phyloP scores from a whole-genome alignment of 768 basidiomycete genomes.

The Cystofilobasidium bisporidii region DNA sequence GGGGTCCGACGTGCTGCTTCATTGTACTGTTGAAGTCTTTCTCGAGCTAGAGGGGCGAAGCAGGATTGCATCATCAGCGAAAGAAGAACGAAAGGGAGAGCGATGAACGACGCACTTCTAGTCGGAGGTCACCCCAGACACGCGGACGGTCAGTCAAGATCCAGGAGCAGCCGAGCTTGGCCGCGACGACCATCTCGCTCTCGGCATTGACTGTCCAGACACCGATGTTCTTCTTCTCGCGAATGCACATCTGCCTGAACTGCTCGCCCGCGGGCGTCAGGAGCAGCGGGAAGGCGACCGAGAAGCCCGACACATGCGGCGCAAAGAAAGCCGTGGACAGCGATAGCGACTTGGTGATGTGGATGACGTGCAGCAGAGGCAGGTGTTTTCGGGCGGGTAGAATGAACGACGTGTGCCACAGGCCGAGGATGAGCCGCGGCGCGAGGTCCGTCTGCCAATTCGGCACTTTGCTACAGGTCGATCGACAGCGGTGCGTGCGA shows the following conservation, averaged over 20 bases:
- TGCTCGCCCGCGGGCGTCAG: conserved; percentile 61
- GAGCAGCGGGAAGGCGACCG: conserved; percentile 64
- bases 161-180: conserved; percentile 37
- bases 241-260: conserved; percentile 65
- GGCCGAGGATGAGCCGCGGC: conserved; percentile 21
- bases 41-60: neutral
- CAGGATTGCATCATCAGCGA: neutral
- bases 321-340: conserved; percentile 82
- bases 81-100: neutral
- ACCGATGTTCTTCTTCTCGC: conserved; percentile 57
- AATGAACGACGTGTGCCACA: conserved; percentile 75
- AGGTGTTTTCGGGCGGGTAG: conserved; percentile 61
- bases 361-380: conserved; percentile 72
- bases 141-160: conserved; percentile 41
- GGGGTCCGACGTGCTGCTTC: conserved; percentile 1
- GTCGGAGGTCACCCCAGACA: conserved; percentile 32
- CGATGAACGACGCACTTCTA: conserved; percentile 22
- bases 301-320: conserved; percentile 75
- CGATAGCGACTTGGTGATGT: conserved; percentile 65
- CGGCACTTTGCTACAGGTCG: conserved; percentile 9
- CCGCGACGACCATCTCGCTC: conserved; percentile 45
- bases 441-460: conserved; percentile 26
- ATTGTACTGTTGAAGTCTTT: conserved; percentile 12
- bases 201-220: conserved; percentile 95
- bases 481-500: no score